phyloP scores from a whole-genome alignment of 257 asterid genomes.

The Paulownia fortunei region DNA sequence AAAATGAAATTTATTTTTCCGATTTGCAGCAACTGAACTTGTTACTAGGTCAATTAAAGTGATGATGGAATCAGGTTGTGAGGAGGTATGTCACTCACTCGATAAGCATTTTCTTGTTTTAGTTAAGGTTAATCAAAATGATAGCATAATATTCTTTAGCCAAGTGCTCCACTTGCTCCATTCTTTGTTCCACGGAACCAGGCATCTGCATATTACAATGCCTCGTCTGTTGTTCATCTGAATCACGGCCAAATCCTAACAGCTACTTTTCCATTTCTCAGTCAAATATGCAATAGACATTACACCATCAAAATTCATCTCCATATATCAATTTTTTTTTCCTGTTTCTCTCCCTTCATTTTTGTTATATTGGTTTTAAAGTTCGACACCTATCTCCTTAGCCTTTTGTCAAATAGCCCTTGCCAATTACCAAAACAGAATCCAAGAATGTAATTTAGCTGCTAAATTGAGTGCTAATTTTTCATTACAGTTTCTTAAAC shows the following conservation, averaged over 20 bases:
- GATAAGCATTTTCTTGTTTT: neutral
- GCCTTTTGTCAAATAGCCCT: neutral
- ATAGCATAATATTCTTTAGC: neutral
- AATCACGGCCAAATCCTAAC: neutral
- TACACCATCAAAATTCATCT: neutral
- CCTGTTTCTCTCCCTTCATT: neutral
- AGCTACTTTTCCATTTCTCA: neutral
- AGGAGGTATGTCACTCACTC: constrained; percentile 65
- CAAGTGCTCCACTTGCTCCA: neutral
- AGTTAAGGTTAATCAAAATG: neutral
- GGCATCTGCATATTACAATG: neutral
- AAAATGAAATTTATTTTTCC: constrained; percentile 1
- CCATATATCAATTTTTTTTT: neutral
- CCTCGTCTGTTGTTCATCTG: neutral
- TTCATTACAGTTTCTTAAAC: neutral
- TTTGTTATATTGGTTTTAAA: neutral
- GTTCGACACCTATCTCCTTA: neutral
- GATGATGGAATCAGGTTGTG: constrained; percentile 95
- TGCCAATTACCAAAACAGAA: neutral
- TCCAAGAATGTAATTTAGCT: constrained; percentile 14
- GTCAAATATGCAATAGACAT: neutral
- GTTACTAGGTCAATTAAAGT: constrained; percentile 76
- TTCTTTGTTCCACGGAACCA: neutral
- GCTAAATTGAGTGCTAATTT: neutral
- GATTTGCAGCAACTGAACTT: constrained; percentile 77